Percentiles rank a stretch among this genome's conserved stretches.
Conservation (phyloP, 495 filamentous ascomycete species). For the Penicillium turbatum region DNA sequence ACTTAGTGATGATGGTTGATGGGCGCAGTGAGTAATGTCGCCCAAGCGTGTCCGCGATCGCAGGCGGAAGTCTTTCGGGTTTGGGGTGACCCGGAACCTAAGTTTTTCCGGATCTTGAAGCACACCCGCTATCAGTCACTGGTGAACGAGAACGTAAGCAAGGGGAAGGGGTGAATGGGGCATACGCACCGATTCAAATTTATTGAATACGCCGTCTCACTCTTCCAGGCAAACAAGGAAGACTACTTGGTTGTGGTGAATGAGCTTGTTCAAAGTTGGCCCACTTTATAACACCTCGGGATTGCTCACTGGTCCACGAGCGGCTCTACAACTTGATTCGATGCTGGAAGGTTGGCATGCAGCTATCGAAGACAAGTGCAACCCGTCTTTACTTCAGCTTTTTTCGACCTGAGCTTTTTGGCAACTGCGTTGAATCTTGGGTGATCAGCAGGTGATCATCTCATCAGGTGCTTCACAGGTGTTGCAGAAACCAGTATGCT, state of each 20-base stretch:
- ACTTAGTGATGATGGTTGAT: conserved; percentile 7
- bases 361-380: conserved; percentile 7
- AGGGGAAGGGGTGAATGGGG: conserved; percentile 10
- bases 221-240: neutral
- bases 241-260: neutral
- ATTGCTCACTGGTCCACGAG: conserved; percentile 4
- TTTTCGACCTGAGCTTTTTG: neutral
- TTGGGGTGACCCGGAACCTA: conserved; percentile 29
- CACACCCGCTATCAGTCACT: neutral
- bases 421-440: neutral
- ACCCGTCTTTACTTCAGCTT: neutral
- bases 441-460: neutral
- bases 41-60: conserved; percentile 27
- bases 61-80: conserved; percentile 32
- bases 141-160: conserved; percentile 18
- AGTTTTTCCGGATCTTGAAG: conserved; percentile 38
- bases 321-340: conserved; percentile 27
- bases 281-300: neutral
- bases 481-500: neutral
- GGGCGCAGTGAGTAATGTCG: conserved; percentile 18
- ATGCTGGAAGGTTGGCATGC: conserved; percentile 2
- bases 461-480: neutral
- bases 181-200: conserved; percentile 18
- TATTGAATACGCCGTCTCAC: conserved; percentile 1
- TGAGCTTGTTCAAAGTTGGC: neutral